A percentile compares a stretch with the other conserved stretches of the same genome.
phyloP scores from a whole-genome alignment of 257 asterid genomes.

The Solanum pimpinellifolium region DNA sequence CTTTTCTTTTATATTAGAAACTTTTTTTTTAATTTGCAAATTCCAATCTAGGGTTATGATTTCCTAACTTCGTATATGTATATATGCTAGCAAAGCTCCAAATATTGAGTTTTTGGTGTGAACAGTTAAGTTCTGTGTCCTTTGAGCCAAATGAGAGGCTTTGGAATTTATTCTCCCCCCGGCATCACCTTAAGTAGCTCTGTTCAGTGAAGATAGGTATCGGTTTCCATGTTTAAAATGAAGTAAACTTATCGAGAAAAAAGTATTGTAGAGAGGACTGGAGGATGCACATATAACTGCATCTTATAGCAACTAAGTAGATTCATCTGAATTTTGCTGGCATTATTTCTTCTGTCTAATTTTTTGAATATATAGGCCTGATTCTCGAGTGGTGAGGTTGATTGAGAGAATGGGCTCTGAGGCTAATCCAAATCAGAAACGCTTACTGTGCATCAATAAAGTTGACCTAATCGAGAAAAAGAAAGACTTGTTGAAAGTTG shows the following conservation, averaged over 20 bases:
- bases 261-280: not conserved
- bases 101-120: not conserved
- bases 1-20: not conserved
- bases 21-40: not conserved
- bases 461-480: slow-evolving; percentile 73
- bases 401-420: slow-evolving; percentile 82
- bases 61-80: not conserved
- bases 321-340: not conserved
- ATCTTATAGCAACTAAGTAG: not conserved
- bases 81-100: not conserved
- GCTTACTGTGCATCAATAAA: slow-evolving; percentile 81
- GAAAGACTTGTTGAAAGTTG: slow-evolving; percentile 62
- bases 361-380: slow-evolving; percentile 40
- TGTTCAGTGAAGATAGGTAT: not conserved
- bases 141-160: not conserved
- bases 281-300: not conserved
- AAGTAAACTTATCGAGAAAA: not conserved
- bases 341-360: not conserved
- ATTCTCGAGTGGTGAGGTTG: slow-evolving; percentile 89
- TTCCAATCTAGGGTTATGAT: not conserved
- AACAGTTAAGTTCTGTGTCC: not conserved
- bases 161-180: not conserved
- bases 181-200: not conserved
- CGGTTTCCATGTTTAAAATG: not conserved
- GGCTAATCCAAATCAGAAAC: slow-evolving; percentile 52